Conservation (phyloP, 2,329 filamentous ascomycete genomes). For the Aplosporella prunicola region DNA sequence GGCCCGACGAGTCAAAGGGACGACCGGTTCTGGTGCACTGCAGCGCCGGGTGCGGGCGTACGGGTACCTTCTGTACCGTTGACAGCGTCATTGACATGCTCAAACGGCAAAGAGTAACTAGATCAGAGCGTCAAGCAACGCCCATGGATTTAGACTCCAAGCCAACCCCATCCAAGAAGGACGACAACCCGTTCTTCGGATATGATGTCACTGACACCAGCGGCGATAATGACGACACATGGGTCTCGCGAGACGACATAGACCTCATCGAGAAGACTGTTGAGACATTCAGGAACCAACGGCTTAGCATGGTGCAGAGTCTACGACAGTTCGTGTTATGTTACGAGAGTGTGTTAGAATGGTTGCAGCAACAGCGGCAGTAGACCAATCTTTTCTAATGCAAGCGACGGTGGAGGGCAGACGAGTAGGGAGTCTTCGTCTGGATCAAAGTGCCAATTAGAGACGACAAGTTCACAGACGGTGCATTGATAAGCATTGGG, state of each 20-base stretch:
- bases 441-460: too few species aligned
- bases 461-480: too few species aligned
- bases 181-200: slow-evolving; percentile 12
- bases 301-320: slow-evolving; percentile 94
- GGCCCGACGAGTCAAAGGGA: slow-evolving; percentile 42
- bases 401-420: too few species aligned
- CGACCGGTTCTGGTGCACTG: slow-evolving; percentile 88
- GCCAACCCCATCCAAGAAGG: neutral
- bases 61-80: slow-evolving; percentile 92
- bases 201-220: slow-evolving; percentile 14
- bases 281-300: slow-evolving; percentile 78
- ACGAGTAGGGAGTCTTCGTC: too few species aligned
- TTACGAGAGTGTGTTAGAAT: slow-evolving; percentile 90
- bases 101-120: slow-evolving; percentile 60
- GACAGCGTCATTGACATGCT: slow-evolving; percentile 95
- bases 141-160: slow-evolving; percentile 37
- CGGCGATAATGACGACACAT: slow-evolving; percentile 43
- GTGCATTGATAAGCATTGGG: too few species aligned
- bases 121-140: slow-evolving; percentile 22
- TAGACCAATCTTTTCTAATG: too few species aligned
- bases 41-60: slow-evolving; percentile 89
- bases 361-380: slow-evolving; percentile 49
- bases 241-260: slow-evolving; percentile 59
- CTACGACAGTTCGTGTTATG: slow-evolving; percentile 89
- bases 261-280: slow-evolving; percentile 84